A percentile compares a stretch with the other conserved stretches of the same genome.
Conservation (phyloP, 2,329 filamentous ascomycete genomes). For the Neonectria neomacrospora region DNA sequence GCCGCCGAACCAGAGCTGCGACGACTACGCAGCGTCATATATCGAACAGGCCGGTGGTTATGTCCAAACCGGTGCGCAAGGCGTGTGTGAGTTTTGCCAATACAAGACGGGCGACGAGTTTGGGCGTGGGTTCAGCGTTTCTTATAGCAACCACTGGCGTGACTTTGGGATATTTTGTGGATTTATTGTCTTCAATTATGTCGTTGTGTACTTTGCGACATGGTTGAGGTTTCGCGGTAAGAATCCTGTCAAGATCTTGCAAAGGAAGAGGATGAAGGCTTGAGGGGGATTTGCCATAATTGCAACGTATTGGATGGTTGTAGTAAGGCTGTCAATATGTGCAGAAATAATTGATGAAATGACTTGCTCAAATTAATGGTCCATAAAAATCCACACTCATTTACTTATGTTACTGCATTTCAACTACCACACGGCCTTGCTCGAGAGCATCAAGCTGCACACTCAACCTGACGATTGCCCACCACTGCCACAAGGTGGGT, state of each 20-base stretch:
- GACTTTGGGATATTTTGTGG: constrained; percentile 73
- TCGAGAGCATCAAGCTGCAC: too few relatives aligned
- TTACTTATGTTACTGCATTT: too few relatives aligned
- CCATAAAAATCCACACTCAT: too few relatives aligned
- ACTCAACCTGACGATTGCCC: too few relatives aligned
- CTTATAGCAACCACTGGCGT: constrained; percentile 70
- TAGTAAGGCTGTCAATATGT: neutral
- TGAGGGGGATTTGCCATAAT: neutral
- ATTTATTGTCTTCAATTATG: constrained; percentile 72
- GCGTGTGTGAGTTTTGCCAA: constrained; percentile 73
- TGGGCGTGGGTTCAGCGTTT: constrained; percentile 68
- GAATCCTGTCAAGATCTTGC: constrained; percentile 51
- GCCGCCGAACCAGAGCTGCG: constrained; percentile 69
- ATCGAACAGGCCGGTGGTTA: constrained; percentile 68
- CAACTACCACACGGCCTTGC: too few relatives aligned
- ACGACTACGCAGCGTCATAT: constrained; percentile 66
- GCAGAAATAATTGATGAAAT: too few relatives aligned
- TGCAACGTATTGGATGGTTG: neutral
- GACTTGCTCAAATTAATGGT: too few relatives aligned
- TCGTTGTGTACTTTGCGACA: constrained; percentile 52
- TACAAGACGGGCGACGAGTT: constrained; percentile 71
- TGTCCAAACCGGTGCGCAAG: constrained; percentile 64
- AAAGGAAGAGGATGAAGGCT: constrained; percentile 33
- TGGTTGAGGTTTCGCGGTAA: constrained; percentile 54
- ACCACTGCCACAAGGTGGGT: too few relatives aligned